Conservation (phyloP, 306 rosid species). For the Senna tora region DNA sequence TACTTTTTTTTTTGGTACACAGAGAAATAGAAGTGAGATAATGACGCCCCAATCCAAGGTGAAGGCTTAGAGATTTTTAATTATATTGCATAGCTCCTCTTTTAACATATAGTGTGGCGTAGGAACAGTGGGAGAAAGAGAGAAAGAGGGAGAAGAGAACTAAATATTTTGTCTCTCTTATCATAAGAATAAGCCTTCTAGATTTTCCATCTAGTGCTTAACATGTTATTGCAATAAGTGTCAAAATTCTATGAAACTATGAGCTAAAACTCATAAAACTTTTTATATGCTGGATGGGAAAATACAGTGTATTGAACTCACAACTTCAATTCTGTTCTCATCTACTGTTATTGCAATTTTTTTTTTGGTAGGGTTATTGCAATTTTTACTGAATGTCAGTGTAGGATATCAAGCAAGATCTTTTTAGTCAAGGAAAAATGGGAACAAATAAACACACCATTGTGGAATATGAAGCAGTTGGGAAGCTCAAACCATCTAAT, state of each 20-base stretch:
- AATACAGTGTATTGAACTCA: constrained; percentile 8
- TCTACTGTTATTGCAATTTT: neutral
- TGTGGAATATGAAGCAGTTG: constrained; percentile 94
- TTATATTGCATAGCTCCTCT: neutral
- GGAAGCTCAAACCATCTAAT: constrained; percentile 98
- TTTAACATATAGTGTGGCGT: neutral
- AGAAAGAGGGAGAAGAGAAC: too few relatives aligned
- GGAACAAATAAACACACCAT: constrained; percentile 56
- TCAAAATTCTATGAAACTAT: constrained; percentile 17
- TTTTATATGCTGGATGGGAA: neutral
- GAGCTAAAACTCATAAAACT: constrained; percentile 13
- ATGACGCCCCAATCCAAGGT: too few relatives aligned
- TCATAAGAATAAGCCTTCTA: too few relatives aligned
- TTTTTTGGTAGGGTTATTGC: too few relatives aligned
- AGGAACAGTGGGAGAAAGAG: too few relatives aligned
- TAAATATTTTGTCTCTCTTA: too few relatives aligned
- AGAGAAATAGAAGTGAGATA: too few relatives aligned
- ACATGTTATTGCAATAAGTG: constrained; percentile 18
- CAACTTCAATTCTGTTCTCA: constrained; percentile 11
- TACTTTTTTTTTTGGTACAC: too few relatives aligned
- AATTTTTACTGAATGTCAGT: constrained; percentile 15
- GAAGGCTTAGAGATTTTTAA: too few relatives aligned
- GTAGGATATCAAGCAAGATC: constrained; percentile 21
- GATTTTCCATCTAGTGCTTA: neutral
- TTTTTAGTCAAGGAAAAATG: constrained; percentile 4